Conservation (phyloP, 2,329 filamentous ascomycete species). For the Botrytis byssoidea region DNA sequence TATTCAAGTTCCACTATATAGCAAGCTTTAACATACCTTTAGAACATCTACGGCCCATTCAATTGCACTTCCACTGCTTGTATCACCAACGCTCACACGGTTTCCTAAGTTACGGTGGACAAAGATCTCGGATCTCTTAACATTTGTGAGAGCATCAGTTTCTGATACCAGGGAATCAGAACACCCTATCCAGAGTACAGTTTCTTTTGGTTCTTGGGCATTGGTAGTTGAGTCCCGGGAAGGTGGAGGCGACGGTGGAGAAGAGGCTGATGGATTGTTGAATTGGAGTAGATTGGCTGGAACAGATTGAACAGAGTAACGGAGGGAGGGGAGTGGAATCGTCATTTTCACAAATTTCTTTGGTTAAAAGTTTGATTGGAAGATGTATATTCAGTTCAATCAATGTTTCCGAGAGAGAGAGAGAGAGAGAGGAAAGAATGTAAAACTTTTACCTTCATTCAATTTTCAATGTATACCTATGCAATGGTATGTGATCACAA, state of each 20-base stretch:
- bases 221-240: not conserved
- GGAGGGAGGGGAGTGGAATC: conserved; percentile 12
- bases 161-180: conserved; percentile 65
- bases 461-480: not conserved
- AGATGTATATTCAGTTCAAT: not conserved
- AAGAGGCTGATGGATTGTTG: not conserved
- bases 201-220: conserved; percentile 37
- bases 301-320: conserved; percentile 4
- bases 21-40: conserved; percentile 45
- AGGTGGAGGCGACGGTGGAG: conserved; percentile 10
- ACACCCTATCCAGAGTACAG: conserved; percentile 67
- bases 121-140: conserved; percentile 65
- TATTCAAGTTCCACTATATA: not conserved
- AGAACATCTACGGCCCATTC: conserved; percentile 62
- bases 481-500: conserved; percentile 1
- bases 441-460: not conserved
- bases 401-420: not conserved
- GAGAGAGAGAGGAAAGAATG: not conserved
- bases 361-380: not conserved
- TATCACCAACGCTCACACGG: conserved; percentile 58
- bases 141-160: conserved; percentile 56
- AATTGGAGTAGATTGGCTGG: conserved; percentile 7
- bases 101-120: conserved; percentile 72
- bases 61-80: conserved; percentile 60
- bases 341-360: conserved; percentile 5